Percentiles rank a stretch among this genome's conserved stretches.
Conservation (phyloP, 176 grass and related monocot genomes). For the Oryza rufipogon region DNA sequence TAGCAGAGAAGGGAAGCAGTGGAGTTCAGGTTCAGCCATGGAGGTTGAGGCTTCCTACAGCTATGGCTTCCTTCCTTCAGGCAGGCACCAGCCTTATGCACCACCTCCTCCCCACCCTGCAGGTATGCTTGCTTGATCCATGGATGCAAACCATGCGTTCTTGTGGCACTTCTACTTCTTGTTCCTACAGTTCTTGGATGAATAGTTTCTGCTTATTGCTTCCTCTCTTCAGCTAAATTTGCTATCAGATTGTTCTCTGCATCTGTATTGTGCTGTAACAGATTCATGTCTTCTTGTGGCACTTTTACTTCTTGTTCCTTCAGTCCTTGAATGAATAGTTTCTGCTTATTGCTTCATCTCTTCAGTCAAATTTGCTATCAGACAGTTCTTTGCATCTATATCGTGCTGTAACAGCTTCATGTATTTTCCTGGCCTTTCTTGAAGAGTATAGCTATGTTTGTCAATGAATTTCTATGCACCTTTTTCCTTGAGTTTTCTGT, state of each 20-base stretch:
- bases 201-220: conserved; percentile 6
- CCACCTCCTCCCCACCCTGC: conserved; percentile 34
- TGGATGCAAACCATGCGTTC: background rate
- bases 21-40: conserved; percentile 31
- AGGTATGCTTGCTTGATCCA: conserved; percentile 29
- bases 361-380: background rate
- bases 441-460: background rate
- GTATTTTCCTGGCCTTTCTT: background rate
- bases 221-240: background rate
- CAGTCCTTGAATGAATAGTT: too few relatives aligned
- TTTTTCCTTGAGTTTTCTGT: background rate
- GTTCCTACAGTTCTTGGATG: background rate
- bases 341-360: background rate
- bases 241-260: too few relatives aligned
- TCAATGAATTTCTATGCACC: background rate
- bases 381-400: background rate
- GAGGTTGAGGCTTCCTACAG: conserved; percentile 48
- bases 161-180: too few relatives aligned
- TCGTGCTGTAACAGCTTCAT: background rate
- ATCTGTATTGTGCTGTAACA: too few relatives aligned
- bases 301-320: background rate
- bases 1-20: conserved; percentile 16
- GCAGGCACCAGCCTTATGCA: conserved; percentile 36
- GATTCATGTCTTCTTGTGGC: background rate
- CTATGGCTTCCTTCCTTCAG: conserved; percentile 45